Base-by-base conservation (phyloP, 1,284 basidiomycete species). In the Ustilago tritici region DNA sequence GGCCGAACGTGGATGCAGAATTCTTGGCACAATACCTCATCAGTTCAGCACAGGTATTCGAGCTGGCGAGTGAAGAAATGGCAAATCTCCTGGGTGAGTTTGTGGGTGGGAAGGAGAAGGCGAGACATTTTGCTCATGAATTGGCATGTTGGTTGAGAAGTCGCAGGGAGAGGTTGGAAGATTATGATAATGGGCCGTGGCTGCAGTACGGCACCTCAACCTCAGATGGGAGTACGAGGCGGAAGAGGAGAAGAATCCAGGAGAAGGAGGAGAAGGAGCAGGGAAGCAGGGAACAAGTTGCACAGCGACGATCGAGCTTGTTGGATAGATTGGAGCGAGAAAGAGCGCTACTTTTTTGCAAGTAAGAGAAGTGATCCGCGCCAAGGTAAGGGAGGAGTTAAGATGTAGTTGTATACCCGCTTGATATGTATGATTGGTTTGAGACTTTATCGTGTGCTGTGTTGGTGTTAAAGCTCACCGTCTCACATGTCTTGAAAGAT, bases 1-100 rank as follows among this genome's bases (percentile, higher is more conserved):
- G 84, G 57, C 77, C 81, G 6, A 54, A 79, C 15, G 63, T 86
- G 38, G 86, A 87, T 70, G 66, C 79, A 40, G 68, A 81, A 14
- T 87, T 86, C 59, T 60, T 86, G 2, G 78, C 77, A 9, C 76
- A 75, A 17, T 87, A 87, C 74, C 57, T 82, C 36, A 35, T 80
- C 47, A 72, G 71, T 28, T 75, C 85, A 46, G 60, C 82, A 6
- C 80, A 83, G 31, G 78, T 82, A 55, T 79, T 84, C 32, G 81
- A 80, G 47, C 65, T 86, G 3, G 62, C 77, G 5, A 71, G 70
- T 5, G 70, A 84, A 0, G 71, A 78, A 34, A 78, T 78, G 32
- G 80, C 86, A 9, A 61, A 76, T 0, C 63, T 86, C 34, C 61
- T 87, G 7, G 74, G 76, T 0, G 85, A 86, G 58, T 84, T 86